A percentile compares a stretch with the other conserved stretches of the same genome.
Evolutionary conservation across 345 rosid genomes (phyloP).

Genomic region (Eucalyptus sp.): DNA sequence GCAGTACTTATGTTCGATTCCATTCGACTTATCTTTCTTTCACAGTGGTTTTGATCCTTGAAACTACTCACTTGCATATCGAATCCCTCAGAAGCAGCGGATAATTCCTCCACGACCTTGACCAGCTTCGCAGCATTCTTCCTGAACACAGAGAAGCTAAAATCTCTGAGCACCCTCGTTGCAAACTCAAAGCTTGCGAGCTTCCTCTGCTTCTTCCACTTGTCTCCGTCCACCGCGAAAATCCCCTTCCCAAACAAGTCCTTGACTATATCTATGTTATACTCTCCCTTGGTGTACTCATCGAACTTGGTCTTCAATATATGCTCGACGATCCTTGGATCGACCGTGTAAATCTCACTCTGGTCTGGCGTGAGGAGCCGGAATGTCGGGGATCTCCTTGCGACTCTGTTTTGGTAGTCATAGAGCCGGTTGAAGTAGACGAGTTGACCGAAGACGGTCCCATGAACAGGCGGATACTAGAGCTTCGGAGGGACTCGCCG

Average conservation of each 20-base stretch:
- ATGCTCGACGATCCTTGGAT: constrained; percentile 51
- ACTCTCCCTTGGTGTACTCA: constrained; percentile 31
- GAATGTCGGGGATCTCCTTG: constrained; percentile 24
- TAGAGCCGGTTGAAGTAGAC: constrained; percentile 29
- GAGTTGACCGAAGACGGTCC: constrained; percentile 31
- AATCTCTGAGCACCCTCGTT: constrained; percentile 53
- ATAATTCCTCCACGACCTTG: constrained; percentile 4
- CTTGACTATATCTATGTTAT: background rate
- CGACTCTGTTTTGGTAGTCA: constrained; percentile 38
- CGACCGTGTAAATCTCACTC: constrained; percentile 39
- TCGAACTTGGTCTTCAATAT: constrained; percentile 44
- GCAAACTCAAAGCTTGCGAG: constrained; percentile 69
- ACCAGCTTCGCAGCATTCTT: constrained; percentile 38
- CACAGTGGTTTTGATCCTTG: too few relatives aligned
- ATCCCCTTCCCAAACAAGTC: constrained; percentile 68
- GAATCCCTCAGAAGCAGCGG: constrained; percentile 15
- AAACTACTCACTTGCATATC: constrained; percentile 48
- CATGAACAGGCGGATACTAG: constrained; percentile 33
- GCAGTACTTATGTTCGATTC: too few relatives aligned
- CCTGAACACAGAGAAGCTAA: constrained; percentile 53
- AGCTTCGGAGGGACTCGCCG: constrained; percentile 36
- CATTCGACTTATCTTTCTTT: too few relatives aligned
- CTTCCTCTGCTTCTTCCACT: constrained; percentile 77
- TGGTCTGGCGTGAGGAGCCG: constrained; percentile 30
- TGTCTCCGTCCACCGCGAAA: constrained; percentile 61